Percentiles rank a stretch among this genome's conserved stretches.
Evolutionary conservation across 371 early-diverging fungal species (phyloP).

Genomic region (Rhizopus stolonifer): DNA sequence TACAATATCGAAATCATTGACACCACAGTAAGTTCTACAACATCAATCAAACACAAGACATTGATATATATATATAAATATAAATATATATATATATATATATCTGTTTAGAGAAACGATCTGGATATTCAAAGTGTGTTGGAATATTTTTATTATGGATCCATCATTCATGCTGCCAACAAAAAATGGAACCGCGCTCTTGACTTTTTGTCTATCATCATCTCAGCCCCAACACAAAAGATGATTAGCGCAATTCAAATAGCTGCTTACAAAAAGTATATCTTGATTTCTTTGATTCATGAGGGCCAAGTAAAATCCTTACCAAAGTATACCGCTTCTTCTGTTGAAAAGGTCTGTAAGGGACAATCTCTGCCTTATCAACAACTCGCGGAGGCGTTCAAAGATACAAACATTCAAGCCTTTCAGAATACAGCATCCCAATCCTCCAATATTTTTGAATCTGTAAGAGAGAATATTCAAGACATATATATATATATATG

Average conservation of each 20-base stretch:
- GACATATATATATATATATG: no score
- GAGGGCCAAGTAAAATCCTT: conserved; percentile 54
- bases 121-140: conserved; percentile 58
- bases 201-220: conserved; percentile 60
- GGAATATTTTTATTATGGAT: conserved; percentile 80
- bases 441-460: conserved; percentile 24
- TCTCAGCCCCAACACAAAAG: conserved; percentile 64
- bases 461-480: background rate
- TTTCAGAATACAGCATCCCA: conserved; percentile 39
- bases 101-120: conserved; percentile 24
- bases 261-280: conserved; percentile 72
- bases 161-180: conserved; percentile 68
- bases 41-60: background rate
- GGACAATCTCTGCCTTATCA: conserved; percentile 48
- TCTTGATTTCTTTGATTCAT: conserved; percentile 62
- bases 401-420: conserved; percentile 32
- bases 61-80: background rate
- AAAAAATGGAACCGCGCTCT: conserved; percentile 67
- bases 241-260: conserved; percentile 73
- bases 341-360: conserved; percentile 52
- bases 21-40: conserved; percentile 33
- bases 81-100: background rate
- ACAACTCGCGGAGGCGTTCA: conserved; percentile 62
- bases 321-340: conserved; percentile 63
- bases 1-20: conserved; percentile 60